Evolutionary conservation across 2,329 filamentous ascomycete genomes (phyloP), one percentile per base, ranked within the genome.

Genomic region (Fusarium buxicola): DNA sequence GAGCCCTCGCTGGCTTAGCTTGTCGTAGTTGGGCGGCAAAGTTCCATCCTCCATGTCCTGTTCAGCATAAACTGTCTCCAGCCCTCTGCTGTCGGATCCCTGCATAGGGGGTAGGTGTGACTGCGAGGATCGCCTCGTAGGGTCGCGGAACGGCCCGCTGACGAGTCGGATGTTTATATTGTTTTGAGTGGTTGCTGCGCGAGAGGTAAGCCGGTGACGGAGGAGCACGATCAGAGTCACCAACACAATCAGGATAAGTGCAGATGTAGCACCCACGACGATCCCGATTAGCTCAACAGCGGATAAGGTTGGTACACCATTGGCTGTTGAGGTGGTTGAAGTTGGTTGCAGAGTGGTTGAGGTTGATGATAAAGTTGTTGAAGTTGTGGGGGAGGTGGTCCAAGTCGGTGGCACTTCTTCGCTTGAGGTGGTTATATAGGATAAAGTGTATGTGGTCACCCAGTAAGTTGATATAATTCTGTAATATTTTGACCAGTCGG

Each of bases 201-300:
- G 7, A 8, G 24, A 9, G 11, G 2, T 5, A 8, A 27, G 59
- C 10, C 55, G 50, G 13, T 46, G 50, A 11, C 27, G 32, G 18
- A 38, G 24, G 1, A 59, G 12, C 2, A 38, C 5, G 6, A 40
- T 5, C 0, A 60, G 10, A 4, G 43, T n/a, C 5, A 48, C 9
- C 8, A 46, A 11, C 3, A 46, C 18, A n/a, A 56, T 15, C 3
- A 41, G 6, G 9, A 18, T 3, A 3, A 60, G 8, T 8, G 38
- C 15, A 3, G 30, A 35, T 10, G 50, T 5, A 3, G 10, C 24
- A 4, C 56, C 60, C 3, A 53, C 6, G 2, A 40, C 27, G 1
- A 65, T 30, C 3, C 63, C 56, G 27, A 39, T 39, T 15, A 57
- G 16, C 11, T 49, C 35, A 1, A 24, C 27, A 5, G 50, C 6